Evolutionary conservation across 257 asterid species (phyloP).

Genomic region (Mitragyna speciosa): DNA sequence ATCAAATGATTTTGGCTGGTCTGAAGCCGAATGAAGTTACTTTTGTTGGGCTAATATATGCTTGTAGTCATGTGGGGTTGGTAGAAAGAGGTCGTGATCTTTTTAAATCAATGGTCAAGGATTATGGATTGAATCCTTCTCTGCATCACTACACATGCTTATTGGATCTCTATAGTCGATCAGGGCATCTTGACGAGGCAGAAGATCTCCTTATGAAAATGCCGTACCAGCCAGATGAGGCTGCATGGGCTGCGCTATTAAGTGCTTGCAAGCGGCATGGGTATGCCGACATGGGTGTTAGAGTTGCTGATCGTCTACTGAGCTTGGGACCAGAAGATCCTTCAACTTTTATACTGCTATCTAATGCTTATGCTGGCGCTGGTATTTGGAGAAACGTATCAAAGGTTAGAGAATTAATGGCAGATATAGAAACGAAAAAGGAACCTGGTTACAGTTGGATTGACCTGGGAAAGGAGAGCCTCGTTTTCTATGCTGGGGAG

Average conservation of each 20-base stretch:
- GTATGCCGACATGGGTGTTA: conserved; percentile 48
- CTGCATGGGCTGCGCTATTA: conserved; percentile 70
- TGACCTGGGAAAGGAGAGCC: conserved; percentile 58
- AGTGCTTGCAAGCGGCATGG: conserved; percentile 59
- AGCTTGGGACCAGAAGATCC: conserved; percentile 53
- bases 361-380: conserved; percentile 59
- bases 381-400: conserved; percentile 68
- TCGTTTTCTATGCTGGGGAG: conserved; percentile 74
- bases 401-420: conserved; percentile 53
- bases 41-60: conserved; percentile 66
- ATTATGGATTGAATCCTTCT: conserved; percentile 56
- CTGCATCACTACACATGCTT: conserved; percentile 80
- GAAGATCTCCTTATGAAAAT: conserved; percentile 52
- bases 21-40: conserved; percentile 74
- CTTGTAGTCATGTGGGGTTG: conserved; percentile 80
- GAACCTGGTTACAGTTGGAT: conserved; percentile 75
- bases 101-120: conserved; percentile 65
- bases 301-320: conserved; percentile 58
- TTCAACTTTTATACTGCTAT: conserved; percentile 62
- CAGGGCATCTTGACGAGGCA: conserved; percentile 64
- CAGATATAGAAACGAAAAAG: conserved; percentile 44
- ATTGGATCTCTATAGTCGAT: conserved; percentile 69
- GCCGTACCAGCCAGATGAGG: conserved; percentile 80
- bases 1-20: conserved; percentile 56
- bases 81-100: conserved; percentile 56